These are phyloP conservation scores for Mycena metata DNA, from an alignment of 768 basidiomycete species.

Conservation along the genomic window DNA sequence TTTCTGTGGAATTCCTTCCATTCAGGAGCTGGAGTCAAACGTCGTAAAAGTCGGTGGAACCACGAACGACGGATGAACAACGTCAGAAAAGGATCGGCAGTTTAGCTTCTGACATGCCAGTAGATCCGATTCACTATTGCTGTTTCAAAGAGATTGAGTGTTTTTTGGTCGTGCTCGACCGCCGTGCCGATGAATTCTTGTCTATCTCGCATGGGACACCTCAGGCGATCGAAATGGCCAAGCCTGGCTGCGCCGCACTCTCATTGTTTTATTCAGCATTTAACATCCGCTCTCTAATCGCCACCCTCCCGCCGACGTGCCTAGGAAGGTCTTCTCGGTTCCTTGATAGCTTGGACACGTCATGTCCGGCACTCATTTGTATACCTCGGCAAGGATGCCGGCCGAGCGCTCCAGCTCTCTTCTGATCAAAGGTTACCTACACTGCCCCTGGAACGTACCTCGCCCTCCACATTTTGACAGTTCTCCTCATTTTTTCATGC, in stretches of 20 bases:
- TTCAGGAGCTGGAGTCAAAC: constrained; percentile 18
- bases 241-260: constrained; percentile 23
- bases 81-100: background rate
- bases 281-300: constrained; percentile 23
- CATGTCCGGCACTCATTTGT: constrained; percentile 24
- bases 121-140: constrained; percentile 22
- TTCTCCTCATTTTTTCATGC: constrained; percentile 21
- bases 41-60: too few relatives aligned
- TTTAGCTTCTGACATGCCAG: constrained; percentile 24
- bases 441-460: constrained; percentile 24
- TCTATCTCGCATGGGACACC: constrained; percentile 20
- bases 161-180: constrained; percentile 23
- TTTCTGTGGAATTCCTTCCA: constrained; percentile 21
- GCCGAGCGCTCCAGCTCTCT: constrained; percentile 13
- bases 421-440: constrained; percentile 18
- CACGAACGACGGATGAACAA: too few relatives aligned
- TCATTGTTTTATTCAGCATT: constrained; percentile 19
- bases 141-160: constrained; percentile 20
- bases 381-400: constrained; percentile 24
- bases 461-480: constrained; percentile 15
- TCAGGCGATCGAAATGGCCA: constrained; percentile 25
- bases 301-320: constrained; percentile 17
- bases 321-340: constrained; percentile 24
- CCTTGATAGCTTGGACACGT: constrained; percentile 21
- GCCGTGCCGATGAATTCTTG: constrained; percentile 18